phyloP scores from a whole-genome alignment of 78 protist genomes.

The Guillardia theta region DNA sequence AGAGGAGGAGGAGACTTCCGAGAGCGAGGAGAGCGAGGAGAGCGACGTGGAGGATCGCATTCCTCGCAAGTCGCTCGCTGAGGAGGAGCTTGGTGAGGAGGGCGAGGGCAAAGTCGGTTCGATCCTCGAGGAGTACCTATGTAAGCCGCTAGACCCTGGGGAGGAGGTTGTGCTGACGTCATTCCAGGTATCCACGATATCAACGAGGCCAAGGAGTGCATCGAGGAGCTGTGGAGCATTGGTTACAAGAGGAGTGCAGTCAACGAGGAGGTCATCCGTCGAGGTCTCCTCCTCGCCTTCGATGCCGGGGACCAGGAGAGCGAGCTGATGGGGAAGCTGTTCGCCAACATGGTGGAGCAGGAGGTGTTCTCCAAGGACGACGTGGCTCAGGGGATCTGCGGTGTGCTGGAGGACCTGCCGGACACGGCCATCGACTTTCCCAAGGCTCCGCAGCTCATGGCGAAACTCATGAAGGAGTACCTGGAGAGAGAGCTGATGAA shows the following conservation, averaged over 20 bases:
- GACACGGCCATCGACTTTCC: neutral
- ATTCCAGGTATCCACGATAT: neutral
- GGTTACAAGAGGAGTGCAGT: neutral
- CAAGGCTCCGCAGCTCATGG: neutral
- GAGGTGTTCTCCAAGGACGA: neutral
- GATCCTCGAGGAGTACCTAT: neutral
- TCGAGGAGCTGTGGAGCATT: neutral
- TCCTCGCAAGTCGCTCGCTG: neutral
- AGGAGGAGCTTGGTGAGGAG: neutral
- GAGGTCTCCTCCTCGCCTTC: neutral
- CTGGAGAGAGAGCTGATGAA: neutral
- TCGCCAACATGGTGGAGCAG: neutral
- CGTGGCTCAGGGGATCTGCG: neutral
- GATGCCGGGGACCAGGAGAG: neutral
- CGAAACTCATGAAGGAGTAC: neutral
- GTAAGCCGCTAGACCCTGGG: neutral
- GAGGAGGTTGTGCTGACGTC: neutral
- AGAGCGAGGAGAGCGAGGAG: neutral
- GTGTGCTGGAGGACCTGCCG: neutral
- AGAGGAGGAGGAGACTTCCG: neutral
- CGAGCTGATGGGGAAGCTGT: neutral
- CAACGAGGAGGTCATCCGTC: neutral
- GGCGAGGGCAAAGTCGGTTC: neutral
- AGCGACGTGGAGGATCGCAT: neutral
- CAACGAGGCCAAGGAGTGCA: neutral